Evolutionary conservation across 2,329 filamentous ascomycete genomes (phyloP).

Genomic region (Cordyceps fumosorosea): DNA sequence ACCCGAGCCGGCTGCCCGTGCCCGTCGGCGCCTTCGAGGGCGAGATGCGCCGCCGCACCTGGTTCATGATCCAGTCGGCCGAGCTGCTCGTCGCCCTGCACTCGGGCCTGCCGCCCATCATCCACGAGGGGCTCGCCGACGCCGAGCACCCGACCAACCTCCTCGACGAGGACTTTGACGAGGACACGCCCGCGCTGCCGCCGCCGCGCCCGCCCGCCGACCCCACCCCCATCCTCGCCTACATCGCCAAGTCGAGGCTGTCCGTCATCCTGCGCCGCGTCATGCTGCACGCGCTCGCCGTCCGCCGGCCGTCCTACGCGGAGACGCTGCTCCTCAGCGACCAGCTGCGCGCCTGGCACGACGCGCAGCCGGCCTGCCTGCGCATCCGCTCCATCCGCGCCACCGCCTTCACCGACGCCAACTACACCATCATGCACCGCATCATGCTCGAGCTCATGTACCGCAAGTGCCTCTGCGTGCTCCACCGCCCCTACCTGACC

Average conservation of each 20-base stretch:
- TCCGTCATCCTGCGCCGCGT: constrained; percentile 38
- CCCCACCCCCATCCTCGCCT: constrained; percentile 36
- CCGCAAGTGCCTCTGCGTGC: constrained; percentile 41
- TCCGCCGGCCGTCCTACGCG: constrained; percentile 30
- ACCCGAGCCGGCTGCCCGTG: constrained; percentile 33
- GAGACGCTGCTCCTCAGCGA: constrained; percentile 30
- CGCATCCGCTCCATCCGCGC: constrained; percentile 35
- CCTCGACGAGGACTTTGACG: constrained; percentile 46
- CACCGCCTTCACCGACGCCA: constrained; percentile 37
- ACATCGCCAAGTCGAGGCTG: constrained; percentile 36
- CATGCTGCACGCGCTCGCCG: constrained; percentile 34
- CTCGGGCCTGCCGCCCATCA: constrained; percentile 45
- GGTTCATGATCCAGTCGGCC: constrained; percentile 41
- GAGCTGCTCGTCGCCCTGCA: constrained; percentile 45
- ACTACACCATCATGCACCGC: constrained; percentile 41
- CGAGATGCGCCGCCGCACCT: constrained; percentile 44
- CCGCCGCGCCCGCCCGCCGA: constrained; percentile 36
- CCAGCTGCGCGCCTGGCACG: constrained; percentile 31
- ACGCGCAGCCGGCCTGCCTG: constrained; percentile 32
- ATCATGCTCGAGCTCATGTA: constrained; percentile 43
- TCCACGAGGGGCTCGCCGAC: constrained; percentile 41
- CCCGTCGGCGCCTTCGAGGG: constrained; percentile 41
- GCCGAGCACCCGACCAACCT: constrained; percentile 40
- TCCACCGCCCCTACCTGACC: constrained; percentile 42
- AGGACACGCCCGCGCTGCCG: constrained; percentile 36